Conservation (phyloP, 2,329 filamentous ascomycete species). For the Arthrobotrys conoides region DNA sequence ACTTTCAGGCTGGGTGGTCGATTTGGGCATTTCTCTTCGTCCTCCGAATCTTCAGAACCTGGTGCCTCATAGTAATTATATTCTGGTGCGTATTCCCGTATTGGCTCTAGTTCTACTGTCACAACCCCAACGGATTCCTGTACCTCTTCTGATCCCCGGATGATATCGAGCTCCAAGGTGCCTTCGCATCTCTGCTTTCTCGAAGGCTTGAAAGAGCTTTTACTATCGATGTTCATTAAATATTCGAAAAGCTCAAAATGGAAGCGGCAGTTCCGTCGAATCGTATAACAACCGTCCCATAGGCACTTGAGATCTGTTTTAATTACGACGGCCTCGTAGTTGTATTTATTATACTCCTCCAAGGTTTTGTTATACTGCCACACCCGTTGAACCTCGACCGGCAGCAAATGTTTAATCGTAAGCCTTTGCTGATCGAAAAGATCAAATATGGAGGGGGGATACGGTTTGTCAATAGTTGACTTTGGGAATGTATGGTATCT, state of each 20-base stretch:
- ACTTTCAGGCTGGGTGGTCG: not conserved
- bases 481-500: constrained; percentile 40
- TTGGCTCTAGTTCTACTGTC: constrained; percentile 25
- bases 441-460: constrained; percentile 49
- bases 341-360: constrained; percentile 31
- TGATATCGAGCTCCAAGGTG: constrained; percentile 6
- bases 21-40: not conserved
- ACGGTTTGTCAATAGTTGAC: not conserved
- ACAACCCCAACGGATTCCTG: not conserved
- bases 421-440: constrained; percentile 47
- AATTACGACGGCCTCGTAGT: constrained; percentile 55
- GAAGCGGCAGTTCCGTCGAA: constrained; percentile 62
- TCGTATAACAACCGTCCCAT: constrained; percentile 57
- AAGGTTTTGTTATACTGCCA: constrained; percentile 25
- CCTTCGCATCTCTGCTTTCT: not conserved
- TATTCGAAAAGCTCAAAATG: constrained; percentile 59
- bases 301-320: constrained; percentile 50
- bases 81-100: constrained; percentile 12
- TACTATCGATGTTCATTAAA: constrained; percentile 1
- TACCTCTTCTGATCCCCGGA: not conserved
- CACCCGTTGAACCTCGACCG: constrained; percentile 34
- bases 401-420: constrained; percentile 43
- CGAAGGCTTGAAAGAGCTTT: not conserved
- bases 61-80: not conserved
- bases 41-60: constrained; percentile 25